A percentile compares a stretch with the other conserved stretches of the same genome.
These are phyloP conservation scores for Salvia rosmarinus DNA, from an alignment of 257 asterid species.

Conservation along the genomic window DNA sequence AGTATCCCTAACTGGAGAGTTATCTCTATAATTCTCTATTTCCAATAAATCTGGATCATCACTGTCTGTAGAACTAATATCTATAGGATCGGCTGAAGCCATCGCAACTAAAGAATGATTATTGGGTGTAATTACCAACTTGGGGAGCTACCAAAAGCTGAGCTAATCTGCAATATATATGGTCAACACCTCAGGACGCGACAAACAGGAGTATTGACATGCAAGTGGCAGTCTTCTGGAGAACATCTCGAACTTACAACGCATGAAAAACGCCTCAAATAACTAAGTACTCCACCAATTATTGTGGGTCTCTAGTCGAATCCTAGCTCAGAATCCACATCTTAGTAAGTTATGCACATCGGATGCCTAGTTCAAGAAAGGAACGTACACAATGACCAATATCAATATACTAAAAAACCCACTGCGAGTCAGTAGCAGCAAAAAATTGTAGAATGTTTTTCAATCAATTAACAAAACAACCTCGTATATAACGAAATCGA, in stretches of 20 bases:
- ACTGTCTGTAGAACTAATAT: constrained; percentile 77
- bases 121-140: constrained; percentile 33
- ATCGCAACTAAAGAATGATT: constrained; percentile 44
- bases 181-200: constrained; percentile 30
- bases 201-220: constrained; percentile 9
- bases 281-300: constrained; percentile 41
- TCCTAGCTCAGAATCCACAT: constrained; percentile 36
- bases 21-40: constrained; percentile 68
- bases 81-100: constrained; percentile 61
- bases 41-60: constrained; percentile 86
- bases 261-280: constrained; percentile 40
- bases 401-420: constrained; percentile 15
- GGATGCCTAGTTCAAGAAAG: constrained; percentile 24
- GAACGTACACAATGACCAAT: constrained; percentile 18
- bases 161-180: constrained; percentile 42
- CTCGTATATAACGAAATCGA: background rate
- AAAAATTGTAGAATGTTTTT: background rate
- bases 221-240: constrained; percentile 24
- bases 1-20: constrained; percentile 67
- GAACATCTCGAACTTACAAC: constrained; percentile 43
- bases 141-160: constrained; percentile 43
- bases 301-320: constrained; percentile 28
- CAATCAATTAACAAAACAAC: constrained; percentile 15
- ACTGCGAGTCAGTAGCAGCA: constrained; percentile 15
- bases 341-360: constrained; percentile 38